Percentiles rank a stretch among this genome's conserved stretches.
Evolutionary conservation across 116 monocot species (phyloP).

Genomic region (Papilionanthe hybrid): DNA sequence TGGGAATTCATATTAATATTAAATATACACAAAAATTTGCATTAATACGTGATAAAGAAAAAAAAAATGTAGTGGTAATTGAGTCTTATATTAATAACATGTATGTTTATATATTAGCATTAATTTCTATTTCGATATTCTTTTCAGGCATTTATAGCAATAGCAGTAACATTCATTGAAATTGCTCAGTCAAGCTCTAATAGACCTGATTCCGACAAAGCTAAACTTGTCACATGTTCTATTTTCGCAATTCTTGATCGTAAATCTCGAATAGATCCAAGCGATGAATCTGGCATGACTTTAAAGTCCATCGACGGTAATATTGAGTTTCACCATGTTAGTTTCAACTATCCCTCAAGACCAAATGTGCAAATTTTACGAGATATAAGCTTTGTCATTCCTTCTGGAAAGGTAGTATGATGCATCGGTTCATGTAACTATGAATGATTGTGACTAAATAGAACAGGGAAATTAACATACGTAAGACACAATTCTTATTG

Average conservation of each 20-base stretch:
- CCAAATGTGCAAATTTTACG: slow-evolving; percentile 35
- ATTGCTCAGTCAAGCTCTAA: slow-evolving; percentile 35
- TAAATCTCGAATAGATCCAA: slow-evolving; percentile 37
- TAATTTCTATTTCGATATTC: neutral
- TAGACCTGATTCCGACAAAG: slow-evolving; percentile 26
- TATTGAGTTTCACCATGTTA: slow-evolving; percentile 40
- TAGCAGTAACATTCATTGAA: slow-evolving; percentile 24
- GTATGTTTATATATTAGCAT: neutral
- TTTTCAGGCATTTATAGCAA: slow-evolving; percentile 31
- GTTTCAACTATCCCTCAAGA: slow-evolving; percentile 39
- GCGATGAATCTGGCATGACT: slow-evolving; percentile 22
- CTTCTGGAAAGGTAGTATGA: slow-evolving; percentile 22
- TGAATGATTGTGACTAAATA: neutral
- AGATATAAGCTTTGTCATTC: slow-evolving; percentile 16
- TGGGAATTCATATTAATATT: no score
- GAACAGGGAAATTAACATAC: no score
- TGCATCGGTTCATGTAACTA: neutral
- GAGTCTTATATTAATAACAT: no score
- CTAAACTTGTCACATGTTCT: slow-evolving; percentile 28
- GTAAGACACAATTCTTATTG: no score
- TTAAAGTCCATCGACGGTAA: slow-evolving; percentile 24
- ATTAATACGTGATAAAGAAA: no score
- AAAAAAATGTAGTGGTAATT: no score
- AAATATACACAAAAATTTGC: no score
- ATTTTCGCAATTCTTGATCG: slow-evolving; percentile 37